Evolutionary conservation across 257 asterid species (phyloP).

Genomic region (Solanum rostratum): DNA sequence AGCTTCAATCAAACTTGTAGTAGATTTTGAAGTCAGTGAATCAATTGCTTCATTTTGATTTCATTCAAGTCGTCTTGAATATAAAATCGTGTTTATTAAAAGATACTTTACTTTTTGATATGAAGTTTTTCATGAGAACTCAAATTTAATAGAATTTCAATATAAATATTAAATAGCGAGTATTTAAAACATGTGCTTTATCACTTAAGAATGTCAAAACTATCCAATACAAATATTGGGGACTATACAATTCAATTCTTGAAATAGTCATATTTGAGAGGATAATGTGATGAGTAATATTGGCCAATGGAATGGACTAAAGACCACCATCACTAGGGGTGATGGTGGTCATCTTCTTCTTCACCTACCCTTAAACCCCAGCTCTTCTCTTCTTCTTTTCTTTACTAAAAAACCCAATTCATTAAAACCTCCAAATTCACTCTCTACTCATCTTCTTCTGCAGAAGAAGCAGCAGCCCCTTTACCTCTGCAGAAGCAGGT

Average conservation of each 20-base stretch:
- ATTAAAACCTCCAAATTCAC: background rate
- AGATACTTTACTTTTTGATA: too few species aligned
- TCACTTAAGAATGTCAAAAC: background rate
- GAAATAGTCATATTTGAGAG: background rate
- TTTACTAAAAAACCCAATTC: background rate
- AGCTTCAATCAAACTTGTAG: too few species aligned
- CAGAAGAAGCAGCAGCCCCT: slow-evolving; percentile 7
- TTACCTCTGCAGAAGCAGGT: slow-evolving; percentile 19
- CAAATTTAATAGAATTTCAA: background rate
- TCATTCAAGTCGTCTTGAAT: too few species aligned
- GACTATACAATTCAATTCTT: background rate
- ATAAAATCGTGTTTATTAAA: too few species aligned
- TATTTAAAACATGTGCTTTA: background rate
- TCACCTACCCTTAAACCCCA: background rate
- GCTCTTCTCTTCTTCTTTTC: background rate
- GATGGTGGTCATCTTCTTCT: slow-evolving; percentile 9
- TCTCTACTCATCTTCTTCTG: slow-evolving; percentile 6
- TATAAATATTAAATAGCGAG: accelerated
- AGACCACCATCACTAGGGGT: slow-evolving; percentile 1
- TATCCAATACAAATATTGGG: background rate
- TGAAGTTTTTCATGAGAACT: accelerated
- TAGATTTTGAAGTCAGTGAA: too few species aligned
- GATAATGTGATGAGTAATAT: background rate
- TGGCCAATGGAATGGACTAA: background rate
- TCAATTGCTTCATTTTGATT: too few species aligned